These are phyloP conservation scores for Selenicereus undatus DNA, from an alignment of 148 eudicot genomes.

Conservation along the genomic window DNA sequence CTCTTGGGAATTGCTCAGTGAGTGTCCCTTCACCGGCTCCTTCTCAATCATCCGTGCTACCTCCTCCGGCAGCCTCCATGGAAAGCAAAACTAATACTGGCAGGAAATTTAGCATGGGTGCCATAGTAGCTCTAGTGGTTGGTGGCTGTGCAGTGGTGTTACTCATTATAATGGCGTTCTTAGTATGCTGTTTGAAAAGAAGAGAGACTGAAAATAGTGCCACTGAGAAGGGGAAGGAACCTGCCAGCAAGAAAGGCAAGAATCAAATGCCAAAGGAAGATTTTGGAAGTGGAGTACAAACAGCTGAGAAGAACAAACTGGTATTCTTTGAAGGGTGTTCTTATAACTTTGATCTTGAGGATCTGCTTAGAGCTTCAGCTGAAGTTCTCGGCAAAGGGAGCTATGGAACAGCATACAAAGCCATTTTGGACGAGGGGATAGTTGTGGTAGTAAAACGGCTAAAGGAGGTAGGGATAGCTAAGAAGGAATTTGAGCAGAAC, in stretches of 20 bases:
- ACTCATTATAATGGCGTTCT: constrained; percentile 30
- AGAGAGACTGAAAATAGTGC: constrained; percentile 22
- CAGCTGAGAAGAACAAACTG: constrained; percentile 84
- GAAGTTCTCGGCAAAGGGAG: constrained; percentile 97
- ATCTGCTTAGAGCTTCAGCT: constrained; percentile 90
- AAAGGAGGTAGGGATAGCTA: constrained; percentile 68
- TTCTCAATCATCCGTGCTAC: constrained; percentile 26
- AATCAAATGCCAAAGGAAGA: constrained; percentile 54
- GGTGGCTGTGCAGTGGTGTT: constrained; percentile 37
- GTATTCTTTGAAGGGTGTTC: constrained; percentile 74
- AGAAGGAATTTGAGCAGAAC: constrained; percentile 86
- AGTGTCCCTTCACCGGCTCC: constrained; percentile 38
- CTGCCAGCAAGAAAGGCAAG: constrained; percentile 37
- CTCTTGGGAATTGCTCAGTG: constrained; percentile 49
- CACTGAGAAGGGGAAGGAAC: constrained; percentile 42
- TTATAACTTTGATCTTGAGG: constrained; percentile 87
- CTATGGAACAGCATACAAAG: constrained; percentile 90
- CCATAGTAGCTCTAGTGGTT: constrained; percentile 49
- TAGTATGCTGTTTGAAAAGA: constrained; percentile 57
- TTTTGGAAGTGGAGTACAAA: constrained; percentile 95
- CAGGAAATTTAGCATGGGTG: constrained; percentile 41
- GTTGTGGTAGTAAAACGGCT: constrained; percentile 83
- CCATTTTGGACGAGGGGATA: constrained; percentile 71
- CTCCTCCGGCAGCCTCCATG: constrained; percentile 26
- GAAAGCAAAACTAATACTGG: constrained; percentile 19